phyloP scores from a whole-genome alignment of 305 asterid species.

The Solanum hybrid region DNA sequence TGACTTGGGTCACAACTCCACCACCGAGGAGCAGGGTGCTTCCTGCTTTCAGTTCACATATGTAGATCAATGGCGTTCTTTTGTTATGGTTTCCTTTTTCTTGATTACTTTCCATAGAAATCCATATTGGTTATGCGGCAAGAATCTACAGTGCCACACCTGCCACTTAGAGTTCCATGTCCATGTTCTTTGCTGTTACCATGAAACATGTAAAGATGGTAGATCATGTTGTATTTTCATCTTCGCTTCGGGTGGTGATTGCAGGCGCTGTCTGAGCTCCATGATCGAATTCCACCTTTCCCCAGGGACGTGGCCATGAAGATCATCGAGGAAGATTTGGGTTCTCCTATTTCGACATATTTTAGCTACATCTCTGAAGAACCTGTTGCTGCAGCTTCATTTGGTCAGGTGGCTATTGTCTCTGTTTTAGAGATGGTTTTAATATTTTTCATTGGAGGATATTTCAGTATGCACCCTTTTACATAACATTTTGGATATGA shows the following conservation, averaged over 20 bases:
- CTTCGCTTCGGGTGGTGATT: slow-evolving; percentile 37
- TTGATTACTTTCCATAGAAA: not conserved
- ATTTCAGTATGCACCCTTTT: not conserved
- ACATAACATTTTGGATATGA: not conserved
- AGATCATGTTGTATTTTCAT: slow-evolving; percentile 7
- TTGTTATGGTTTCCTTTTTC: not conserved
- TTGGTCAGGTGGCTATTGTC: slow-evolving; percentile 70
- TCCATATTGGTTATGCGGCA: not conserved
- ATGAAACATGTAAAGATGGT: not conserved
- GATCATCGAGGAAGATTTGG: slow-evolving; percentile 84
- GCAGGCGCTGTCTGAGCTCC: slow-evolving; percentile 91
- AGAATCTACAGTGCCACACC: not conserved
- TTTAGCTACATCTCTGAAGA: slow-evolving; percentile 77
- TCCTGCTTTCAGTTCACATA: not conserved
- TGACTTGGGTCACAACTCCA: not conserved
- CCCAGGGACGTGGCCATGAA: slow-evolving; percentile 75
- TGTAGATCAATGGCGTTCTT: not conserved
- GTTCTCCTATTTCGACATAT: slow-evolving; percentile 50
- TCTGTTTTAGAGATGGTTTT: not conserved
- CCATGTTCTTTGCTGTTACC: not conserved
- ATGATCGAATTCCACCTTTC: slow-evolving; percentile 89
- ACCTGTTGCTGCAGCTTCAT: slow-evolving; percentile 99
- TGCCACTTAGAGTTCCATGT: not conserved
- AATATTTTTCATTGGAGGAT: not conserved
- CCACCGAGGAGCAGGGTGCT: not conserved